phyloP scores from a whole-genome alignment of 1,284 basidiomycete species.

The Sporisorium graminicola region DNA sequence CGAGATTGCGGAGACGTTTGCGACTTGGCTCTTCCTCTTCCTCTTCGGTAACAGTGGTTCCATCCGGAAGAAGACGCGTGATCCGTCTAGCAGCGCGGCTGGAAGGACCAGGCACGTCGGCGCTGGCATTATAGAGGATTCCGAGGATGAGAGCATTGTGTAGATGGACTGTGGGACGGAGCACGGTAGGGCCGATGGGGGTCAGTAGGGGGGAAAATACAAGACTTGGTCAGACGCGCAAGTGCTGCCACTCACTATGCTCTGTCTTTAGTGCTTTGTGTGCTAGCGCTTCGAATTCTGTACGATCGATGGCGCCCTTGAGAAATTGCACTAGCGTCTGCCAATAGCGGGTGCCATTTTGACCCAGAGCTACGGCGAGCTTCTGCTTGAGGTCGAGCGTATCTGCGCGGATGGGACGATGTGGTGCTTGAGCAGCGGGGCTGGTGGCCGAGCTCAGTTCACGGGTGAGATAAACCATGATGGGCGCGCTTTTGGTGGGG shows the following conservation, averaged over 20 bases:
- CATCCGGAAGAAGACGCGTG: slow-evolving; percentile 47
- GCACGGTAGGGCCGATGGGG: no score
- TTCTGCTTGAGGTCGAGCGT: slow-evolving; percentile 63
- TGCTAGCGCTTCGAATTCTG: slow-evolving; percentile 69
- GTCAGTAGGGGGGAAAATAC: slow-evolving; percentile 2
- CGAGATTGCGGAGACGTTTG: slow-evolving; percentile 66
- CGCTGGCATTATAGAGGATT: slow-evolving; percentile 70
- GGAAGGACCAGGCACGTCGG: slow-evolving; percentile 62
- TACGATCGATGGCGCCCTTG: slow-evolving; percentile 68
- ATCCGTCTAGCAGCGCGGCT: slow-evolving; percentile 40
- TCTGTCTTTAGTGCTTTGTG: slow-evolving; percentile 57
- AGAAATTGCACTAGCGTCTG: slow-evolving; percentile 68
- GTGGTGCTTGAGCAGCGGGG: slow-evolving; percentile 31
- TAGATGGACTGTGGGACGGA: slow-evolving; percentile 64
- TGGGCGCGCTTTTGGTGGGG: slow-evolving; percentile 28
- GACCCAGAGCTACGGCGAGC: slow-evolving; percentile 63
- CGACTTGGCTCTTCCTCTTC: slow-evolving; percentile 57
- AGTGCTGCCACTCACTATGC: slow-evolving; percentile 50
- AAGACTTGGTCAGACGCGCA: neutral
- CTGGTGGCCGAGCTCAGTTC: slow-evolving; percentile 43
- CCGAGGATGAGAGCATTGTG: slow-evolving; percentile 71
- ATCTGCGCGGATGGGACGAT: slow-evolving; percentile 58
- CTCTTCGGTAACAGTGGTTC: slow-evolving; percentile 45
- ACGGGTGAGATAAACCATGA: slow-evolving; percentile 35
- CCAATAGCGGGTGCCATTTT: slow-evolving; percentile 70